Evolutionary conservation across 1,139 yeast species (phyloP).

Genomic region (Kodamaea fungicola): DNA sequence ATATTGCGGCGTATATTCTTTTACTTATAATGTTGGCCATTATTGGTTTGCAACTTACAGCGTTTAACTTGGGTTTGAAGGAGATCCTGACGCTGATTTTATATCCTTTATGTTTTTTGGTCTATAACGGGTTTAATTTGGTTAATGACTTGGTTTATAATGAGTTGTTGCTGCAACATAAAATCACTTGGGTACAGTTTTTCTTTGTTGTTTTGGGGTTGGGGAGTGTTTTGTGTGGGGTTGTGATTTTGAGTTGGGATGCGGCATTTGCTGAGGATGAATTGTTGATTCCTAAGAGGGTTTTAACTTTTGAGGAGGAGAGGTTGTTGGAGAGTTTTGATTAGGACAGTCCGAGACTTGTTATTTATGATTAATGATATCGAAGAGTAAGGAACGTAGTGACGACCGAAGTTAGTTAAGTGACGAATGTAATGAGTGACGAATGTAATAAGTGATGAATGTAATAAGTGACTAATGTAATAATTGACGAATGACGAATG

Average conservation of each 20-base stretch:
- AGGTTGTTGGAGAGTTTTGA: conserved; percentile 38
- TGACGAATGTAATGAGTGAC: too few species aligned
- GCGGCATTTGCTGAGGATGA: conserved; percentile 26
- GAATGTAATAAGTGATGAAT: too few species aligned
- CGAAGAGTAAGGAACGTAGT: background rate
- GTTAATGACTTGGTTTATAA: conserved; percentile 68
- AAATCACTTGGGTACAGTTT: conserved; percentile 34
- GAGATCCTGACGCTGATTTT: conserved; percentile 73
- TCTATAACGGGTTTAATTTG: conserved; percentile 73
- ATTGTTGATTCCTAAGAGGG: conserved; percentile 16
- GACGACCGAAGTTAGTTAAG: background rate
- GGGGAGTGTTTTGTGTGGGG: conserved; percentile 51
- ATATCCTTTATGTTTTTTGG: conserved; percentile 82
- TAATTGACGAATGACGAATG: too few species aligned
- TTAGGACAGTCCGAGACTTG: background rate
- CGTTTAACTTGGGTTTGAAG: conserved; percentile 71
- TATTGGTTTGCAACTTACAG: conserved; percentile 71
- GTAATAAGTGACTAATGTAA: too few species aligned
- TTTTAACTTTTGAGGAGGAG: conserved; percentile 46
- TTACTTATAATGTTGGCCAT: conserved; percentile 58
- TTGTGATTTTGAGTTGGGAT: conserved; percentile 44
- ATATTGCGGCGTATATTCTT: conserved; percentile 44
- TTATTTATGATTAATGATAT: background rate
- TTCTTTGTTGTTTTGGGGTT: conserved; percentile 50
- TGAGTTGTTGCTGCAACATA: conserved; percentile 34